A percentile compares a stretch with the other conserved stretches of the same genome.
Evolutionary conservation across 495 filamentous ascomycete genomes (phyloP).

Genomic region (Lasiosphaeris hirsuta): DNA sequence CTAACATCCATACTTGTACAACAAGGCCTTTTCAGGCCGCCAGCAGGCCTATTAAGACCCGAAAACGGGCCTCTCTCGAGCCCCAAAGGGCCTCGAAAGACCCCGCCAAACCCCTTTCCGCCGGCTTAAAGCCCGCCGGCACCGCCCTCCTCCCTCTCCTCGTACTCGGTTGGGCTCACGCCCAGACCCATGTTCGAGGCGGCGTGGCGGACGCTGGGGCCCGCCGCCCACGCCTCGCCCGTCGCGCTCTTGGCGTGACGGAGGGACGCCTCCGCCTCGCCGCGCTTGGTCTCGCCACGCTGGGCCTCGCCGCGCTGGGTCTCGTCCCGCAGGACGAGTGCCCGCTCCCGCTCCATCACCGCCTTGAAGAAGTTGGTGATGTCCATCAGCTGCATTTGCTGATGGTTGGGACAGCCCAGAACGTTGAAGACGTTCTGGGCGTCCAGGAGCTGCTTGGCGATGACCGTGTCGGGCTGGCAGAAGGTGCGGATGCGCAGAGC

Average conservation of each 20-base stretch:
- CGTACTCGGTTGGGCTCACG: no score
- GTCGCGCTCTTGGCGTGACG: not conserved
- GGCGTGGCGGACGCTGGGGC: no score
- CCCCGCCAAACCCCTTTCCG: no score
- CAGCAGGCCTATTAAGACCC: no score
- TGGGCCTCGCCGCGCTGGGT: not conserved
- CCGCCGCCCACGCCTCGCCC: not conserved
- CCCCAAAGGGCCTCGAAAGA: no score
- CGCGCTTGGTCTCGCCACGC: not conserved
- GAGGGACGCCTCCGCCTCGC: not conserved
- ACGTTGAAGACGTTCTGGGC: conserved; percentile 36
- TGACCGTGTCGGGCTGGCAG: conserved; percentile 47
- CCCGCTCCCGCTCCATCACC: conserved; percentile 29
- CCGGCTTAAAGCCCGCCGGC: no score
- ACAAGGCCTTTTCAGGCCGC: no score
- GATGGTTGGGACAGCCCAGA: conserved; percentile 27
- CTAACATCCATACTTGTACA: no score
- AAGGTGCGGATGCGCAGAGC: conserved; percentile 39
- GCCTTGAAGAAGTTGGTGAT: conserved; percentile 38
- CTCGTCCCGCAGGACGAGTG: not conserved
- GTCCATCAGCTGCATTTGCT: conserved; percentile 38
- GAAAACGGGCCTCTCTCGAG: no score
- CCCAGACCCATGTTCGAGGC: no score
- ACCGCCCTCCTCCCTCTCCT: no score
- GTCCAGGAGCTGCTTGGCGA: conserved; percentile 46